Base-by-base conservation (phyloP, 2,329 filamentous ascomycete genomes). In the Sodiomyces alkalinus region DNA sequence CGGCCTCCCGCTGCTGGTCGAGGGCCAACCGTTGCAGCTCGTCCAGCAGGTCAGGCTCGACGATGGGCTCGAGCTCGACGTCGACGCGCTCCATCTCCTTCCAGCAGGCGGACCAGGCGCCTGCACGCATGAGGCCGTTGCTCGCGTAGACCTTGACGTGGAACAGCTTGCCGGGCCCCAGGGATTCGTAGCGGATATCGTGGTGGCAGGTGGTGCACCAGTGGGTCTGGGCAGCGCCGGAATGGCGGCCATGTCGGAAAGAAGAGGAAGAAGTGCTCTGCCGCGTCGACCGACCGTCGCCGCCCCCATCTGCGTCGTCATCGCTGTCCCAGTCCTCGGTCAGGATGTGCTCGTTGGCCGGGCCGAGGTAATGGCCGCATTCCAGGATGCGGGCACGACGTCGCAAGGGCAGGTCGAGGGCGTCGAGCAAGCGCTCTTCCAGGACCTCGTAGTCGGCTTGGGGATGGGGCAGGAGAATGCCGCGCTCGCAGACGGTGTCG, bases 61-160 rank as follows among this genome's bases (percentile, higher is more conserved):
- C 64, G 44, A 76, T 68, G 4, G 90, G 80, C 42, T 80, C 72
- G 29, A 98, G 71, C 51, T 96, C 87, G 2, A 92, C 81, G 45
- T 98, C 90, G 1, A 96, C 82, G n/a, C 87, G 71, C 55, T 98
- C 90, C 90, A 98, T 98, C 52, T 96, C 87, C 41, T 73, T 80
- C 87, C 87, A 98, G 33, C 82, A 87, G 3, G 86, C 86, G 4
- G 72, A 71, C 90, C 90, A 98, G 0, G 90, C 87, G 0, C 83
- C 83, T 5, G 82, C 76, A 33, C 75, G 72, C 82, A 98, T 92
- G 26, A 96, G 58, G 0, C 90, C 90, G 50, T 96, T 98, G 29
- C 85, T 87, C 1, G 90, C 90, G 45, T 87, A 98, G 1, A 96
- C 76, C 46, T 85, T 90, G 48, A 96, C 66, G 17, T 74, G 68